Percentiles rank a stretch among this genome's conserved stretches.
Conservation (phyloP, 2,329 filamentous ascomycete genomes). For the Fonsecaea erecta region DNA sequence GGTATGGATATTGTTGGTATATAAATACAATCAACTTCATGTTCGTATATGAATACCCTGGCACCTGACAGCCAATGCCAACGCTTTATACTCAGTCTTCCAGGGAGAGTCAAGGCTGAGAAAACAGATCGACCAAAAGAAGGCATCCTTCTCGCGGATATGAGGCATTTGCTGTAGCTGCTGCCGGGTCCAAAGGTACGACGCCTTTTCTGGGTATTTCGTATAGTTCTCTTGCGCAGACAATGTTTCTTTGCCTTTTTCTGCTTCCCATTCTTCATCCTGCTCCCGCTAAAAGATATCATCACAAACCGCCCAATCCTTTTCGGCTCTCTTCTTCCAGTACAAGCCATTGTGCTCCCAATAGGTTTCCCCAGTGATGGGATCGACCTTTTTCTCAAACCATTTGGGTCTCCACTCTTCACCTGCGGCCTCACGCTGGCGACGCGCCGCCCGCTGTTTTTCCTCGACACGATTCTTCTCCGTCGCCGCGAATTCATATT, state of each 20-base stretch:
- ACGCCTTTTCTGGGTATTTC: too few species aligned
- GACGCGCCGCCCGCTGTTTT: slow-evolving; percentile 77
- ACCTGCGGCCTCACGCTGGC: slow-evolving; percentile 73
- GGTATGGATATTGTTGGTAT: neutral
- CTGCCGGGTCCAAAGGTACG: neutral
- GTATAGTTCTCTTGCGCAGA: too few species aligned
- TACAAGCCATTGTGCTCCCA: slow-evolving; percentile 91
- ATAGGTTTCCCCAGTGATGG: slow-evolving; percentile 82
- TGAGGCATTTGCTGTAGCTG: neutral
- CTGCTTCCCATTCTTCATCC: neutral
- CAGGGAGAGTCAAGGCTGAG: neutral
- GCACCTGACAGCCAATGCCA: neutral
- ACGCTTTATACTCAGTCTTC: neutral
- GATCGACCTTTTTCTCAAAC: slow-evolving; percentile 76
- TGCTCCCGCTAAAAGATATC: slow-evolving; percentile 67
- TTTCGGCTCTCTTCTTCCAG: slow-evolving; percentile 71
- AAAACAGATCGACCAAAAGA: neutral
- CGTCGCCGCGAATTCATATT: slow-evolving; percentile 87
- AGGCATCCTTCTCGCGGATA: neutral
- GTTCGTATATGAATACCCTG: neutral
- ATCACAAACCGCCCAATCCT: slow-evolving; percentile 72
- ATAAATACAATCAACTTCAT: neutral
- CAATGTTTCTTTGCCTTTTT: neutral
- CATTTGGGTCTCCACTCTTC: slow-evolving; percentile 83
- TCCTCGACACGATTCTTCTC: slow-evolving; percentile 97